These are phyloP conservation scores for Phoma sp. DNA, from an alignment of 2,329 filamentous ascomycete species.

Conservation along the genomic window DNA sequence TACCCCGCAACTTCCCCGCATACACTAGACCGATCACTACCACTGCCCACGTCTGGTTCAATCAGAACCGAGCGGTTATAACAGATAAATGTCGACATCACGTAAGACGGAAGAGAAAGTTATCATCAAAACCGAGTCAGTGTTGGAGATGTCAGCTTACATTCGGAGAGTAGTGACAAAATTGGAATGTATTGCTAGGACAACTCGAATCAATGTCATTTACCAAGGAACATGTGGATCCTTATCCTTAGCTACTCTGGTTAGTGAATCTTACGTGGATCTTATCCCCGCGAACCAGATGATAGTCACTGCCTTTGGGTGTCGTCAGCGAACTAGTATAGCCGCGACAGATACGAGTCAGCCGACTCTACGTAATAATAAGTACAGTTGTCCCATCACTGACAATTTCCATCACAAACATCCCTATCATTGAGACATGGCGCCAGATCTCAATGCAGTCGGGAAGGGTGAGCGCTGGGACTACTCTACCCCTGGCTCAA, in stretches of 20 bases:
- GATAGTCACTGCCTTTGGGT: no score
- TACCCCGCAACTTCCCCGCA: conserved; percentile 13
- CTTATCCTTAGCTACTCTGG: no score
- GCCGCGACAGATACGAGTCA: no score
- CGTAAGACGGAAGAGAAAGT: neutral
- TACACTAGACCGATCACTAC: neutral
- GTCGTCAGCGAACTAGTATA: no score
- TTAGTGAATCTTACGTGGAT: no score
- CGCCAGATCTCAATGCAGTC: conserved; percentile 52
- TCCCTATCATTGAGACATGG: conserved; percentile 38
- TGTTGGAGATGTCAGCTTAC: no score
- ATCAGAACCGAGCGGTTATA: no score
- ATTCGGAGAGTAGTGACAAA: neutral
- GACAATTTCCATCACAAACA: no score
- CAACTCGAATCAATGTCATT: neutral
- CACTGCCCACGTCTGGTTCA: neutral
- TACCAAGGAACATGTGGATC: no score
- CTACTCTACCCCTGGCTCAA: conserved; percentile 53
- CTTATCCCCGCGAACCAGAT: no score
- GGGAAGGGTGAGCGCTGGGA: conserved; percentile 47
- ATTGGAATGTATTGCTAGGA: neutral
- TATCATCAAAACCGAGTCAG: neutral
- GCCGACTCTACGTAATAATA: no score
- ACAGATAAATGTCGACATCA: neutral
- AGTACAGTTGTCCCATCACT: no score